Evolutionary conservation across 1,284 basidiomycete species (phyloP).

Genomic region (Trametes versicolor): DNA sequence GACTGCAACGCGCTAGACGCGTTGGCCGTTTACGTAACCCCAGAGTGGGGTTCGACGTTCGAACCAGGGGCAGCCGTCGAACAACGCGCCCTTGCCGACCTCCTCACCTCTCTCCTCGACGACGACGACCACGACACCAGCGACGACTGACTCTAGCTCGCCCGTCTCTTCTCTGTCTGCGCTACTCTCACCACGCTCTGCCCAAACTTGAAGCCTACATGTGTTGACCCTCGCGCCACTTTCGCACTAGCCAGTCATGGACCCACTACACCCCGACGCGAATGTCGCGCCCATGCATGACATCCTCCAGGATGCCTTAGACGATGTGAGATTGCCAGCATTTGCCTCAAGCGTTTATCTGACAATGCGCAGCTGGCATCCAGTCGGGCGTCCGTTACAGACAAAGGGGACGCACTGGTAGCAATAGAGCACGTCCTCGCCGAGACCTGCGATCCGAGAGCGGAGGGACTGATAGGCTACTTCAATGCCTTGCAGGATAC

Average conservation of each 20-base stretch:
- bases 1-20: slow-evolving; percentile 27
- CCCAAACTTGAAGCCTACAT: background rate
- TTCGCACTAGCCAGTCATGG: slow-evolving; percentile 21
- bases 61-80: slow-evolving; percentile 5
- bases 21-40: slow-evolving; percentile 27
- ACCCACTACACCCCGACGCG: slow-evolving; percentile 24
- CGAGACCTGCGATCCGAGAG: slow-evolving; percentile 51
- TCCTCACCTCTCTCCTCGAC: slow-evolving; percentile 10
- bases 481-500: slow-evolving; percentile 77
- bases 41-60: slow-evolving; percentile 23
- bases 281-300: slow-evolving; percentile 48
- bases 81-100: slow-evolving; percentile 6
- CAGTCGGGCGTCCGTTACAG: slow-evolving; percentile 58
- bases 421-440: slow-evolving; percentile 70
- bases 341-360: slow-evolving; percentile 23
- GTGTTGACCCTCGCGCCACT: slow-evolving; percentile 3
- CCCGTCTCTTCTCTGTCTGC: background rate
- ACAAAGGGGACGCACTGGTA: slow-evolving; percentile 61
- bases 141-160: background rate
- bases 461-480: slow-evolving; percentile 53
- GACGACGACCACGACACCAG: slow-evolving; percentile 13
- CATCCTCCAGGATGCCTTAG: slow-evolving; percentile 67
- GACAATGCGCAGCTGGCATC: slow-evolving; percentile 65
- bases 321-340: slow-evolving; percentile 59
- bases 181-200: background rate